These are phyloP conservation scores for Sclerotinia minor DNA, from an alignment of 2,329 filamentous ascomycete genomes.

Conservation along the genomic window DNA sequence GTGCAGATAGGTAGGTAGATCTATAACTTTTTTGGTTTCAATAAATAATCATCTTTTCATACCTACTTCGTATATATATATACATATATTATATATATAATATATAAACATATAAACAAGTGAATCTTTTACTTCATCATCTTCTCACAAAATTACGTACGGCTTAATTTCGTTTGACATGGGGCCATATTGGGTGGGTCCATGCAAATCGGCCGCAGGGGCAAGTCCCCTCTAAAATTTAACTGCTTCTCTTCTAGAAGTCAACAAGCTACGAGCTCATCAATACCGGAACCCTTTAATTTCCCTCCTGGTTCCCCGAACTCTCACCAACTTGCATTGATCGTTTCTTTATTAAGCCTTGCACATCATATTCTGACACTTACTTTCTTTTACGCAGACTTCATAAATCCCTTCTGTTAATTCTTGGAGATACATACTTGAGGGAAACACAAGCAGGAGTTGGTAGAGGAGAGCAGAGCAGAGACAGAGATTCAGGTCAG, in stretches of 20 bases:
- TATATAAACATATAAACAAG: no score
- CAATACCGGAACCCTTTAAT: constrained; percentile 15
- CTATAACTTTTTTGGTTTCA: background rate
- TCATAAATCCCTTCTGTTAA: constrained; percentile 13
- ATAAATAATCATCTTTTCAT: background rate
- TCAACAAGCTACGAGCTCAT: constrained; percentile 23
- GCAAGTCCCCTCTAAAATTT: constrained; percentile 26
- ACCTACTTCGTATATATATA: background rate
- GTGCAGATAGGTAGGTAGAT: background rate
- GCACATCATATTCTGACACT: constrained; percentile 21
- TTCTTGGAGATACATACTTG: constrained; percentile 9
- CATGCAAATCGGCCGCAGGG: constrained; percentile 24
- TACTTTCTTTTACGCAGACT: constrained; percentile 7
- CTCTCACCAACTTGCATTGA: constrained; percentile 16
- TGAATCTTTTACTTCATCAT: background rate
- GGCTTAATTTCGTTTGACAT: constrained; percentile 21
- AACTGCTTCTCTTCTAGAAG: constrained; percentile 18
- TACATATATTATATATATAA: no score
- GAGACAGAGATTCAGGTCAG: constrained; percentile 14
- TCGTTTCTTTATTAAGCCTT: constrained; percentile 14
- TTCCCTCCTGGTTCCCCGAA: constrained; percentile 5
- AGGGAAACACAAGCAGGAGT: background rate
- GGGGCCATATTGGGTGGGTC: constrained; percentile 9
- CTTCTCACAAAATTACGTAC: background rate
- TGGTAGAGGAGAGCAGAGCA: constrained; percentile 6